phyloP scores from a whole-genome alignment of 208 protist genomes.

The Trypanosoma brucei region DNA sequence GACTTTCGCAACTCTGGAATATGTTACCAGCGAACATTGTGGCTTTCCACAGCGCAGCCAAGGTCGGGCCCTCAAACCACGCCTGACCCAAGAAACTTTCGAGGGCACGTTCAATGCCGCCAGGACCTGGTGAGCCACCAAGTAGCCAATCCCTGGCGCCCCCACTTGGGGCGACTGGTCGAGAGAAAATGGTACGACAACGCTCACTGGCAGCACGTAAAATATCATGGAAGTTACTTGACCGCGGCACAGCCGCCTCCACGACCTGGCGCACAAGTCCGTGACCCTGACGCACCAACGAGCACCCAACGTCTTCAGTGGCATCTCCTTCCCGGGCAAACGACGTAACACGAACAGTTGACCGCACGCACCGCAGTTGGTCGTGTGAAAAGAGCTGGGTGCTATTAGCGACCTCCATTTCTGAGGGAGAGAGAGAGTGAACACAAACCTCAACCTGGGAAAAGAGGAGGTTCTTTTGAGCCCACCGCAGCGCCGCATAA shows the following conservation, averaged over 20 bases:
- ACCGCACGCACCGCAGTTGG: constrained; percentile 30
- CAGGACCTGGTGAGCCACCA: background rate
- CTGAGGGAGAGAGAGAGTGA: constrained; percentile 34
- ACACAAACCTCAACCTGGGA: constrained; percentile 37
- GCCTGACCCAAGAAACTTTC: constrained; percentile 1
- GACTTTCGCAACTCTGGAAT: constrained; percentile 15
- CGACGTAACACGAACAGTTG: constrained; percentile 7
- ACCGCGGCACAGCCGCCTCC: constrained; percentile 35
- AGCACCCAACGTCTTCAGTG: constrained; percentile 21
- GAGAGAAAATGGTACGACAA: background rate
- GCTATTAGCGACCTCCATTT: constrained; percentile 50
- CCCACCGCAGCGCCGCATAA: constrained; percentile 38
- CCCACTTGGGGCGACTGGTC: background rate
- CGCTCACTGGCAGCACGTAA: constrained; percentile 1
- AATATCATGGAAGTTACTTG: constrained; percentile 27
- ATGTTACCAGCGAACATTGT: constrained; percentile 37
- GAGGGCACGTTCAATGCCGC: background rate
- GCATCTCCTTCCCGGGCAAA: background rate
- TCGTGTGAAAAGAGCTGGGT: constrained; percentile 41
- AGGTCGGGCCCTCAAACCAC: background rate
- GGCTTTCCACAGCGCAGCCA: constrained; percentile 8
- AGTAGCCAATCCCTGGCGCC: background rate
- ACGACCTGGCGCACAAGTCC: constrained; percentile 28
- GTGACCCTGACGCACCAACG: constrained; percentile 22
- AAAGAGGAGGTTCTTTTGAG: constrained; percentile 35